These are phyloP conservation scores for Lachnellula occidentalis DNA, from an alignment of 2,329 filamentous ascomycete species.

Conservation along the genomic window DNA sequence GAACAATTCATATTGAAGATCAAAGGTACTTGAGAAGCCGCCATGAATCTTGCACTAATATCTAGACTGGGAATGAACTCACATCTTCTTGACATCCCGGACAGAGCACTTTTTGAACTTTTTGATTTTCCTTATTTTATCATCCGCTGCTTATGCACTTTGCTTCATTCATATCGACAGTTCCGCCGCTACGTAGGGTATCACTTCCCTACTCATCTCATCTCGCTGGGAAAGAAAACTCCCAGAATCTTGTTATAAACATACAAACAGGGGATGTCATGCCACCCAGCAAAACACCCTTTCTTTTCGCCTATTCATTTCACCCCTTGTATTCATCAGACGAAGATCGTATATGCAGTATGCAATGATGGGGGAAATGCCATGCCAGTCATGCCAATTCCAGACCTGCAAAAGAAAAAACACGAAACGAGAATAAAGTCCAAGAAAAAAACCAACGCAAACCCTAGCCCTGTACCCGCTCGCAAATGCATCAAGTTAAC, in stretches of 20 bases:
- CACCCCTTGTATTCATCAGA: constrained; percentile 3
- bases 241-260: not conserved
- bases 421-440: constrained; percentile 11
- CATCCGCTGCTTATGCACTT: not conserved
- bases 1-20: no score
- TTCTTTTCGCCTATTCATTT: not conserved
- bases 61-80: no score
- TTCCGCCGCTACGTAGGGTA: not conserved
- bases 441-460: constrained; percentile 10
- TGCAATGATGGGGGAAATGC: constrained; percentile 3
- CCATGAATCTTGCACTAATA: no score
- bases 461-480: constrained; percentile 11
- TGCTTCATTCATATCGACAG: not conserved
- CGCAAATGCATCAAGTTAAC: constrained; percentile 28
- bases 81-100: not conserved
- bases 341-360: constrained; percentile 4
- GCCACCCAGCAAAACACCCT: not conserved
- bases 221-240: not conserved
- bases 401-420: constrained; percentile 8
- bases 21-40: no score
- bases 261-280: not conserved
- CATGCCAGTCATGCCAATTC: constrained; percentile 17
- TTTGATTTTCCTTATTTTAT: not conserved
- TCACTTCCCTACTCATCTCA: not conserved
- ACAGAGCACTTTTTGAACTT: not conserved